phyloP scores from a whole-genome alignment of 2,329 filamentous ascomycete genomes.

The Colletotrichum theobromicola region DNA sequence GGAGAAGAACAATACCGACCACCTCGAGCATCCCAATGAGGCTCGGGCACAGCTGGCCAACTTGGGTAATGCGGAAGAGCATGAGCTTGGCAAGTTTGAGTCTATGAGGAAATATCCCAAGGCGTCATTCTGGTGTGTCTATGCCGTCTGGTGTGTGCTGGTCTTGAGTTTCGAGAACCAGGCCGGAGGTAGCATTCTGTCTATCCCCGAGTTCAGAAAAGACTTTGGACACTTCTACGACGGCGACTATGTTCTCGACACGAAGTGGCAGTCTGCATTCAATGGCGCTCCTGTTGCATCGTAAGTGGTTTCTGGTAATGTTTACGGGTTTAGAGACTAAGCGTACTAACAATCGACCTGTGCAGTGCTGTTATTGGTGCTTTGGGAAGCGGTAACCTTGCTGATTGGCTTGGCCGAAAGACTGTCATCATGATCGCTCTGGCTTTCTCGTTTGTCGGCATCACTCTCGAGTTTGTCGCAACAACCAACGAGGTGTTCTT shows the following conservation, averaged over 20 bases:
- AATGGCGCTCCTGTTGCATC: constrained; percentile 45
- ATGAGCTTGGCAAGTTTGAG: constrained; percentile 24
- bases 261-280: constrained; percentile 50
- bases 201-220: constrained; percentile 49
- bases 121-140: constrained; percentile 39
- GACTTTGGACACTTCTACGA: constrained; percentile 45
- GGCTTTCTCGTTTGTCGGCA: constrained; percentile 37
- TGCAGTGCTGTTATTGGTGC: constrained; percentile 30
- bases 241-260: constrained; percentile 41
- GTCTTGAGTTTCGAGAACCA: constrained; percentile 47
- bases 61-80: constrained; percentile 31
- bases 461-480: constrained; percentile 45
- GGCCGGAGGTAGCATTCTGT: constrained; percentile 43
- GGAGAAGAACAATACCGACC: neutral
- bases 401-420: constrained; percentile 37
- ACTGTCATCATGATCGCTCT: constrained; percentile 35
- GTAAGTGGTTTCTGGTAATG: constrained; percentile 19
- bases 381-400: constrained; percentile 32
- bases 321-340: accelerated
- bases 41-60: constrained; percentile 10
- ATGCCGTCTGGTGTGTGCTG: constrained; percentile 42
- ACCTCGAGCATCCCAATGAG: neutral
- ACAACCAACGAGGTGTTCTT: constrained; percentile 45
- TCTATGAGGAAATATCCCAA: constrained; percentile 30
- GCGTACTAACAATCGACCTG: neutral